These are phyloP conservation scores for Clarireedia monteithiana DNA, from an alignment of 2,329 filamentous ascomycete genomes.

Conservation along the genomic window DNA sequence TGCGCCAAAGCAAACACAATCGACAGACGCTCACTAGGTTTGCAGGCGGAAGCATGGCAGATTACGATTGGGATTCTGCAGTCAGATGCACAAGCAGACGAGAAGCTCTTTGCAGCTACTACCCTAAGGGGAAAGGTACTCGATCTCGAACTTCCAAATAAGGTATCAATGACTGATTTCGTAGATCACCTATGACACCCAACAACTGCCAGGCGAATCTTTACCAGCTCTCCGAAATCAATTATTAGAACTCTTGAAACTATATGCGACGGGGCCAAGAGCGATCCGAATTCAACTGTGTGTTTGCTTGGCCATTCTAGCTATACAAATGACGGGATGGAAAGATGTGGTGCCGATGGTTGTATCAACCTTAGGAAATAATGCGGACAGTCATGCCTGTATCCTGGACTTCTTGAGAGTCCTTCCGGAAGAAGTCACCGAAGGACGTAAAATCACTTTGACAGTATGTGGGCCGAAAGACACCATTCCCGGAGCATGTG, in stretches of 20 bases:
- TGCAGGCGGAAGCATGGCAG: slow-evolving; percentile 81
- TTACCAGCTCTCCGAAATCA: slow-evolving; percentile 75
- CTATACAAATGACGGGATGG: slow-evolving; percentile 94
- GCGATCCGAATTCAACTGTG: slow-evolving; percentile 85
- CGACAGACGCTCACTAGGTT: slow-evolving; percentile 17
- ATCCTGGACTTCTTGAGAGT: slow-evolving; percentile 95
- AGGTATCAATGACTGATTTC: slow-evolving; percentile 15
- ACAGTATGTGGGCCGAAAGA: slow-evolving; percentile 77
- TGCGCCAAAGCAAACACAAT: slow-evolving; percentile 9
- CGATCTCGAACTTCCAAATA: background rate
- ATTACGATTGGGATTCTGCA: slow-evolving; percentile 82
- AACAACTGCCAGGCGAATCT: slow-evolving; percentile 73
- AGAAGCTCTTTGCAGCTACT: slow-evolving; percentile 90
- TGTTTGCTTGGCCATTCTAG: slow-evolving; percentile 87
- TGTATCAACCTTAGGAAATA: slow-evolving; percentile 67
- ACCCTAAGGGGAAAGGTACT: slow-evolving; percentile 95
- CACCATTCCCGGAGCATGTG: slow-evolving; percentile 35
- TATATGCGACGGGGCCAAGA: slow-evolving; percentile 75
- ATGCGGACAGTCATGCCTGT: slow-evolving; percentile 72
- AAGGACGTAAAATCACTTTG: slow-evolving; percentile 98
- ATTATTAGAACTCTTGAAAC: slow-evolving; percentile 71
- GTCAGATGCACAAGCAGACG: slow-evolving; percentile 71
- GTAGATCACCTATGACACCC: slow-evolving; percentile 93
- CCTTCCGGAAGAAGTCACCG: slow-evolving; percentile 95
- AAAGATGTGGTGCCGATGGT: slow-evolving; percentile 84